Base-by-base conservation (phyloP, 306 rosid genomes). In the Malus sylvestris region DNA sequence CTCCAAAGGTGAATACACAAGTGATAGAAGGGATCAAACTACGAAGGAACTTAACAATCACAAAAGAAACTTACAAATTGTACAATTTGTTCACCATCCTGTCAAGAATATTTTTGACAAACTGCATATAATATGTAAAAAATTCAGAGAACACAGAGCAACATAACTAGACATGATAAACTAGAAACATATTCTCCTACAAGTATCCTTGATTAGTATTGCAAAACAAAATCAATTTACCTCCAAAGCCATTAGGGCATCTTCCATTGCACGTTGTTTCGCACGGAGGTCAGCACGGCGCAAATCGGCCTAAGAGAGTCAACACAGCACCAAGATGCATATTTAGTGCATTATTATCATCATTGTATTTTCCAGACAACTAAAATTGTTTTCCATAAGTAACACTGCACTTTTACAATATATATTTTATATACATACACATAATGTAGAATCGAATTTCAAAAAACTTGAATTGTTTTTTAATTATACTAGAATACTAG, bases 201-300 rank as follows among this genome's bases (percentile, higher is more conserved):
- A 75, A 66, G n/a, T 59, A 23, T 60, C 38, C 25, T 20, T 35
- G 42, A 55, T 58, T 58, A 73, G 60, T 58, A 11, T 42, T 12
- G 49, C 63, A 78, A 76, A 72, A 58, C 20, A 67, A 71, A 65
- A 78, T 38, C 40, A 75, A 66, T 83, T 88, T 73, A 92, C 97
- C 98, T 92, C 92, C 84, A 94, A 85, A 80, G 98, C 91, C 91
- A 88, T 90, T 66, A 94, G 81, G 76, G 97, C 95, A 76, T 94
- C 98, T 85, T 90, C 96, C 96, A 94, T 90, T 27, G 96, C 98
- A 52, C 99, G 95, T 76, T 94, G 97, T 80, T 94, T 94, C 51
- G 96, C 98, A 71, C 85, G 91, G 72, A 86, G 81, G 77, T 94
- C 96, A 20, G 98, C 98, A 68, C 89, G 93, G 63, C 94, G 97